Conservation (phyloP, 768 basidiomycete species). For the Leccinum imitatum region DNA sequence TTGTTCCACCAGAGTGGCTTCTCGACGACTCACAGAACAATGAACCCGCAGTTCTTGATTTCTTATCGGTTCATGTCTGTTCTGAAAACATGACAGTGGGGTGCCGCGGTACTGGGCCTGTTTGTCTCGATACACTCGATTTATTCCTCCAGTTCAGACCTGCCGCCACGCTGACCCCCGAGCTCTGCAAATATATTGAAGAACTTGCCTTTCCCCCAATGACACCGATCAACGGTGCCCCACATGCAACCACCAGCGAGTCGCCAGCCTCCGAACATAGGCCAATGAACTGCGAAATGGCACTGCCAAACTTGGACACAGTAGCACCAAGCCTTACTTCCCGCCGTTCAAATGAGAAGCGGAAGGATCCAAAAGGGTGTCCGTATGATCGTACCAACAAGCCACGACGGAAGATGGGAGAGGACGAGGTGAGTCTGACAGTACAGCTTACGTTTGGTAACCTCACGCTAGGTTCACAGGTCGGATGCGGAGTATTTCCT, state of each 20-base stretch:
- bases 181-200: background rate
- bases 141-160: no score
- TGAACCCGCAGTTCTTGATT: no score
- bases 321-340: background rate
- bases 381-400: background rate
- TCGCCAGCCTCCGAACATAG: background rate
- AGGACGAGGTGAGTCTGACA: background rate
- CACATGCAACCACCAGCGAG: background rate
- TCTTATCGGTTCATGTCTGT: background rate
- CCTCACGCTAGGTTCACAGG: background rate
- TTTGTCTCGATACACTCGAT: background rate
- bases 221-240: background rate
- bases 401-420: background rate
- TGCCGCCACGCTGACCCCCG: no score
- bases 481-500: background rate
- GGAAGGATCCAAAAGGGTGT: background rate
- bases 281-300: background rate
- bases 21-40: no score
- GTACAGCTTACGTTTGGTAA: background rate
- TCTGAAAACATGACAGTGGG: fast-evolving
- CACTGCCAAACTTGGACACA: no score
- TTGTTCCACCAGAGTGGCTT: background rate
- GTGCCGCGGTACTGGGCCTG: background rate
- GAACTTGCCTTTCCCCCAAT: background rate
- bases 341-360: background rate